Base-by-base conservation (phyloP, 2,329 filamentous ascomycete genomes). In the Curvularia eragrostidis region DNA sequence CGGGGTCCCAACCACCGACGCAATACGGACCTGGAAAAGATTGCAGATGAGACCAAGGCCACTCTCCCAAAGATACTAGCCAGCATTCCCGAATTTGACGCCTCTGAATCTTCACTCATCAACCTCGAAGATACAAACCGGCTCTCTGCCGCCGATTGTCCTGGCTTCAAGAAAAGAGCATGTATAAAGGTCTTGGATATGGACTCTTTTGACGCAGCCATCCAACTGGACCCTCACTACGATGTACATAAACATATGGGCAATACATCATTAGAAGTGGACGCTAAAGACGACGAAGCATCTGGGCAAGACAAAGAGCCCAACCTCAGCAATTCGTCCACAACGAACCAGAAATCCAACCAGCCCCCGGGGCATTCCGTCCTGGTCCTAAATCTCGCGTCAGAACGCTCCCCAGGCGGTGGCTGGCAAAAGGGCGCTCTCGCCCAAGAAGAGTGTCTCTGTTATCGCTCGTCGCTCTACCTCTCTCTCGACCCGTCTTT, bases 401-500 rank as follows among this genome's bases (percentile, higher is more conserved):
- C 85, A 49, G 80, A 84, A 46, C 65, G 73, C 3, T 73, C 68
- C 13, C 81, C 85, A 0, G 89, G 88, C n/a, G 88, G 89, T 19
- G 87, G 87, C 18, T 91, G 87, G 82, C 70, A 82, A 4, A 81
- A 80, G 36, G 88, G 88, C 34, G 80, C 86, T 53, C 74, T 84
- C 28, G 88, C 88, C 0, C 89, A 91, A 72, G 88, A 91, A 75
- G 89, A 91, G 77, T 83, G 84, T 2, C 80, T 91, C 6, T 91
- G 87, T 75, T 88, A 87, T 69, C 84, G 88, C 42, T 85, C 82
- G 54, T 82, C 84, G 0, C 80, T 87, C 7, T 81, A 74, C 26
- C 67, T 80, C 28, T 82, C 82, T 19, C 76, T 87, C 0, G 75
- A 80, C 56, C 63, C 68, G 21, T 54, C 59, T 1, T 83, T 82